Base-by-base conservation (phyloP, 2,329 filamentous ascomycete species). In the Thyridium curvatum region DNA sequence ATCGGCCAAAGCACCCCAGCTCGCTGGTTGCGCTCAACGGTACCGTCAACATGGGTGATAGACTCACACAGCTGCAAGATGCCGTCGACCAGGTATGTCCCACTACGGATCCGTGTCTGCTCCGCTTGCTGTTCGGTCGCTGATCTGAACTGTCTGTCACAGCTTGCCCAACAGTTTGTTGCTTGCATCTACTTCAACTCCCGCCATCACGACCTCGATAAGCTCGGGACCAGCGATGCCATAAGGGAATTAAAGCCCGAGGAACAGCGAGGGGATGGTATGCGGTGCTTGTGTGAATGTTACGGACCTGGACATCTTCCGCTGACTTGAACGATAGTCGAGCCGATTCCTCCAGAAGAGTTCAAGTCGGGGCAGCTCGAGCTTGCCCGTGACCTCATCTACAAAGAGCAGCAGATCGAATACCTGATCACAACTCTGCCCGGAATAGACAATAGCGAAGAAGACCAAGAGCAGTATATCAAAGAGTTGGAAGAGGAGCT, bases 371-470 rank as follows among this genome's bases (percentile, higher is more conserved):
- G 82, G 34, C 74, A 88, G 55, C 69, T 79, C 43, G 86, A 91
- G 58, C 69, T 93, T 38, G 84, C 85, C 30, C 75, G 77, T 45
- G 86, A 91, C 55, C 68, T 93, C 18, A 81, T 91, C 41, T 59
- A 85, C 41, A 88, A 90, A 53, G 83, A 89, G 52, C 85, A 90
- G 63, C 84, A 91, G 64, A 88, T 93, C 45, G 86, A 93, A 58
- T 70, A 77, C 33, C 65, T 93, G 35, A 85, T 91, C 41, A 83
- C 80, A 13, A 77, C 74, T 16, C 69, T 94, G 3, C 87, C 87
- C 0, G 87, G 87, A 0, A 66, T 93, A 16, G 83, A 87, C 33
- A 86, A 82, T 45, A 91, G 83, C 52, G 84, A 91, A 57, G 70
- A 75, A 45, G 83, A 89, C 52, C 87, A 94, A 60, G 74, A 85